Evolutionary conservation across 129 eudicot genomes (phyloP).

Genomic region (Artemisia tridentata): DNA sequence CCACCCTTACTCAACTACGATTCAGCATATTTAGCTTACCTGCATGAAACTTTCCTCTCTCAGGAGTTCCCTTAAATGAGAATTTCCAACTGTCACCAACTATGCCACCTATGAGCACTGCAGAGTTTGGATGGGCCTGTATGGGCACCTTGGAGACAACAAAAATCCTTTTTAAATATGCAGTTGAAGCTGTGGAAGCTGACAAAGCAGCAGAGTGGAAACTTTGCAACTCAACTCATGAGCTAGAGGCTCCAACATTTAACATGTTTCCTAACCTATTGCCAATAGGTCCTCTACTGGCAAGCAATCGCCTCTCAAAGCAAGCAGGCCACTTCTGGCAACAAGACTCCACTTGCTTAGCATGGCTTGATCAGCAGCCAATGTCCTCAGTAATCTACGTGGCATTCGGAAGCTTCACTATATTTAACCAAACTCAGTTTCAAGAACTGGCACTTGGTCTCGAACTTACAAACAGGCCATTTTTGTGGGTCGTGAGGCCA

Average conservation of each 20-base stretch:
- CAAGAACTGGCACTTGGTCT: slow-evolving; percentile 59
- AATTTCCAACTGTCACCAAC: slow-evolving; percentile 42
- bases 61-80: slow-evolving; percentile 37
- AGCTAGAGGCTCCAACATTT: slow-evolving; percentile 44
- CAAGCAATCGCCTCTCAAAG: slow-evolving; percentile 38
- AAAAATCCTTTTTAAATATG: slow-evolving; percentile 21
- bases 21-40: background rate
- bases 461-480: slow-evolving; percentile 43
- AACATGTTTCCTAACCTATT: slow-evolving; percentile 30
- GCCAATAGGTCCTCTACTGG: slow-evolving; percentile 53
- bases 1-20: too few species aligned
- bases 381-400: slow-evolving; percentile 40
- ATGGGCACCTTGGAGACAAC: slow-evolving; percentile 21
- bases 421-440: slow-evolving; percentile 41
- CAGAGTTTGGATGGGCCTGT: slow-evolving; percentile 34
- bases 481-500: slow-evolving; percentile 60
- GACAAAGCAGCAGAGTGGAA: slow-evolving; percentile 32
- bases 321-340: slow-evolving; percentile 52
- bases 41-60: background rate
- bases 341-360: slow-evolving; percentile 47
- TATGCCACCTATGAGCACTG: slow-evolving; percentile 44
- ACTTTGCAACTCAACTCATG: slow-evolving; percentile 49
- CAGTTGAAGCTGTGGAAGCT: slow-evolving; percentile 12
- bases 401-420: slow-evolving; percentile 69
- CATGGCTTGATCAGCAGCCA: slow-evolving; percentile 61